phyloP scores from a whole-genome alignment of 805 yeast species.

The Cyberlindnera nakhonratchasimensis region DNA sequence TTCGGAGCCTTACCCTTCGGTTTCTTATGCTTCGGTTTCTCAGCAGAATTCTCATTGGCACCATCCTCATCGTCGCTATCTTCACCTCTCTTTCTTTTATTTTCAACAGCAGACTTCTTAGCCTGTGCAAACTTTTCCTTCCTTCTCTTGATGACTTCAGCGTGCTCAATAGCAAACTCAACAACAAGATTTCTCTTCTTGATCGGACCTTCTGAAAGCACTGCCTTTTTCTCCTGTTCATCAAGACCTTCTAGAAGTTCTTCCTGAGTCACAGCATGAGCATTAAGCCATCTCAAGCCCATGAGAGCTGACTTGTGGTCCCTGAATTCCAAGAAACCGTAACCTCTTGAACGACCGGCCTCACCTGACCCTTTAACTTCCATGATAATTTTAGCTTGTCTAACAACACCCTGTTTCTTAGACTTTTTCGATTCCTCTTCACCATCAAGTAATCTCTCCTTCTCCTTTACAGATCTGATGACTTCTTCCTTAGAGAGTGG shows the following conservation, averaged over 20 bases:
- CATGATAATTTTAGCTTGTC: conserved; percentile 88
- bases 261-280: conserved; percentile 71
- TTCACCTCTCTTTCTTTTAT: conserved; percentile 27
- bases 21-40: conserved; percentile 15
- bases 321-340: conserved; percentile 90
- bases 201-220: conserved; percentile 48
- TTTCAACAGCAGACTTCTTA: conserved; percentile 30
- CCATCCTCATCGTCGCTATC: conserved; percentile 22
- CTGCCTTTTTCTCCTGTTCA: conserved; percentile 61
- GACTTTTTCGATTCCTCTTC: conserved; percentile 53
- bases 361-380: conserved; percentile 90
- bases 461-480: conserved; percentile 69
- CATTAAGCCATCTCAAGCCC: conserved; percentile 97
- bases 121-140: conserved; percentile 56
- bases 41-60: conserved; percentile 18
- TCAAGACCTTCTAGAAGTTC: conserved; percentile 71
- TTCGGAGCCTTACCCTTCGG: conserved; percentile 17
- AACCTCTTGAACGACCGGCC: conserved; percentile 90
- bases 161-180: conserved; percentile 95
- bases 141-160: conserved; percentile 89
- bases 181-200: conserved; percentile 73
- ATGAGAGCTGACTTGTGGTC: conserved; percentile 90
- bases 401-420: conserved; percentile 85
- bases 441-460: conserved; percentile 39
- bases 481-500: conserved; percentile 88